phyloP scores from a whole-genome alignment of 2,329 filamentous ascomycete genomes.

The Aureobasidium zeae region DNA sequence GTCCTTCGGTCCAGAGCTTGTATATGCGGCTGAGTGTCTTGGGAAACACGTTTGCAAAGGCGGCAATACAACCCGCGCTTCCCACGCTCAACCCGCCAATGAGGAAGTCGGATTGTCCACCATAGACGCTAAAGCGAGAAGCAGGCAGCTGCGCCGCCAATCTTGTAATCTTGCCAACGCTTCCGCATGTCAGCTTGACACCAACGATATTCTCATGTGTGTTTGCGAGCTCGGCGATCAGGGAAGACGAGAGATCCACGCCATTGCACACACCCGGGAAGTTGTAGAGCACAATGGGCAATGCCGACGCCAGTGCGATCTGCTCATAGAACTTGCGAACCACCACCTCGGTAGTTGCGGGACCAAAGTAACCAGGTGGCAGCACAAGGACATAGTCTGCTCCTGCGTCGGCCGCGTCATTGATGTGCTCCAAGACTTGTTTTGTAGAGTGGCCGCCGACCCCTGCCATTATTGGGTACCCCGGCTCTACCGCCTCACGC shows the following conservation, averaged over 20 bases:
- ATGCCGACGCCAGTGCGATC: conserved; percentile 48
- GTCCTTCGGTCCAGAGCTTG: conserved; percentile 50
- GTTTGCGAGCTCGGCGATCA: conserved; percentile 46
- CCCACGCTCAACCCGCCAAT: conserved; percentile 40
- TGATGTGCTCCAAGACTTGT: conserved; percentile 36
- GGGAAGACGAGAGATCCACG: conserved; percentile 57
- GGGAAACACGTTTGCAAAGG: conserved; percentile 47
- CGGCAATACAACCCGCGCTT: conserved; percentile 43
- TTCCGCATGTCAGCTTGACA: conserved; percentile 57
- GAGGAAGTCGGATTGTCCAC: conserved; percentile 61
- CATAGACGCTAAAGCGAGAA: conserved; percentile 53
- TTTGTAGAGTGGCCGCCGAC: conserved; percentile 36
- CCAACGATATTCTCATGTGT: conserved; percentile 49
- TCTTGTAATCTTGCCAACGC: conserved; percentile 52
- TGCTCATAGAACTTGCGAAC: conserved; percentile 36
- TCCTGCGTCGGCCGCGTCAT: conserved; percentile 34
- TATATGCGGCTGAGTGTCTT: conserved; percentile 51
- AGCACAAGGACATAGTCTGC: conserved; percentile 37
- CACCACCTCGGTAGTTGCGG: conserved; percentile 34
- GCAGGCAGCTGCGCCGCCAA: conserved; percentile 44
- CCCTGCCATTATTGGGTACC: conserved; percentile 37
- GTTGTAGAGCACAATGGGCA: conserved; percentile 63
- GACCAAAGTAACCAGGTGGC: conserved; percentile 39
- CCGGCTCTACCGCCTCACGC: conserved; percentile 34
- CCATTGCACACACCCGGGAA: conserved; percentile 61